A percentile compares a stretch with the other conserved stretches of the same genome.
Evolutionary conservation across 2,329 filamentous ascomycete species (phyloP).

Genomic region (Blastomyces silverae): DNA sequence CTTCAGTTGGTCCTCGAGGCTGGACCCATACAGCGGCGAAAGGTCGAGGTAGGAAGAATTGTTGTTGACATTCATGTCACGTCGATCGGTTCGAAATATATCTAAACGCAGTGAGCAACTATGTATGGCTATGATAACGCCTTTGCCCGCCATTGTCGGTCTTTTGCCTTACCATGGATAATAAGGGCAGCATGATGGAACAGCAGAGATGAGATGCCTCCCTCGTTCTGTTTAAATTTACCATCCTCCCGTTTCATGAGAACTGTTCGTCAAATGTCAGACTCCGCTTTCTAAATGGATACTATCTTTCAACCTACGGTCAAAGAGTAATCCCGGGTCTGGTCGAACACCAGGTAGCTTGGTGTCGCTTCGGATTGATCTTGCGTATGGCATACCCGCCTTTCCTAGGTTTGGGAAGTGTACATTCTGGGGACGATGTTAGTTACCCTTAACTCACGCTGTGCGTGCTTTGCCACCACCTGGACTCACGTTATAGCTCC

Average conservation of each 20-base stretch:
- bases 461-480: neutral
- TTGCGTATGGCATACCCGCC: constrained; percentile 24
- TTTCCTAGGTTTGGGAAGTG: constrained; percentile 23
- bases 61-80: constrained; percentile 31
- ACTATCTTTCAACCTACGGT: constrained; percentile 17
- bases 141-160: neutral
- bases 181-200: constrained; percentile 48
- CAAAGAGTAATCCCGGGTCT: constrained; percentile 24
- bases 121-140: neutral
- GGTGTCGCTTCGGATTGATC: constrained; percentile 20
- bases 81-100: constrained; percentile 38
- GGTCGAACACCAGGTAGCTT: constrained; percentile 19
- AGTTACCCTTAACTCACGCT: neutral
- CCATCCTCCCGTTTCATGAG: constrained; percentile 20
- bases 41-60: constrained; percentile 45
- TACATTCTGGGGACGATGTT: constrained; percentile 16
- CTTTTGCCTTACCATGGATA: constrained; percentile 37
- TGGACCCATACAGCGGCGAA: constrained; percentile 40
- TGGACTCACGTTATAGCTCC: constrained; percentile 18
- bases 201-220: constrained; percentile 42
- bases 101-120: constrained; percentile 22
- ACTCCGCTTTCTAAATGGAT: too few relatives aligned
- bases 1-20: constrained; percentile 28
- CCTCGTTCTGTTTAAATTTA: constrained; percentile 32
- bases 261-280: constrained; percentile 15